Conservation (phyloP, 257 asterid species). For the Fraxinus excelsior region DNA sequence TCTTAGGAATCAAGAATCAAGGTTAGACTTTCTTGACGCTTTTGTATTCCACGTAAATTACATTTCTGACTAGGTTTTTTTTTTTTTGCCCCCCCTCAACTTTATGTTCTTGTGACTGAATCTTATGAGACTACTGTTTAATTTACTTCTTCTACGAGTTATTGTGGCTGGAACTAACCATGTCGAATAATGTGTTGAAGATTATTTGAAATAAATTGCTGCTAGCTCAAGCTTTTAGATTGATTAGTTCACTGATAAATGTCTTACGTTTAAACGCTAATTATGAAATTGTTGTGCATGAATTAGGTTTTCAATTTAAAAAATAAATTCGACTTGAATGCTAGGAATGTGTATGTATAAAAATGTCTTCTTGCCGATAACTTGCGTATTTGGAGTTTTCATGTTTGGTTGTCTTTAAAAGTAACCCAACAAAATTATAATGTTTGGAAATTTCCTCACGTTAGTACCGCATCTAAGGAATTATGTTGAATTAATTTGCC, state of each 20-base stretch:
- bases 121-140: neutral
- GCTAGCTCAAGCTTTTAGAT: no score
- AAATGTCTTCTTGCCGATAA: no score
- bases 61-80: constrained; percentile 23
- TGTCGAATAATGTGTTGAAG: neutral
- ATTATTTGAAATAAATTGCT: neutral
- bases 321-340: no score
- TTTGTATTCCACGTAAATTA: constrained; percentile 33
- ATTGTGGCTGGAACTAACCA: constrained; percentile 5
- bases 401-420: no score
- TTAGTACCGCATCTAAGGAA: neutral
- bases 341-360: no score
- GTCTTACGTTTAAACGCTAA: neutral
- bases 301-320: no score
- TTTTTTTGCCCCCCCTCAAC: neutral
- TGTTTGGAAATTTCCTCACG: neutral
- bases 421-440: no score
- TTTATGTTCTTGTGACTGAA: neutral
- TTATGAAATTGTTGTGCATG: neutral
- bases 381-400: no score
- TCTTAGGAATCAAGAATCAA: constrained; percentile 28
- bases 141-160: neutral
- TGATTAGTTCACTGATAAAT: neutral
- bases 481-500: neutral
- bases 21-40: constrained; percentile 30